Percentiles rank a stretch among this genome's conserved stretches.
Conservation (phyloP, 805 yeast species). For the Sporopachydermia lactativora region DNA sequence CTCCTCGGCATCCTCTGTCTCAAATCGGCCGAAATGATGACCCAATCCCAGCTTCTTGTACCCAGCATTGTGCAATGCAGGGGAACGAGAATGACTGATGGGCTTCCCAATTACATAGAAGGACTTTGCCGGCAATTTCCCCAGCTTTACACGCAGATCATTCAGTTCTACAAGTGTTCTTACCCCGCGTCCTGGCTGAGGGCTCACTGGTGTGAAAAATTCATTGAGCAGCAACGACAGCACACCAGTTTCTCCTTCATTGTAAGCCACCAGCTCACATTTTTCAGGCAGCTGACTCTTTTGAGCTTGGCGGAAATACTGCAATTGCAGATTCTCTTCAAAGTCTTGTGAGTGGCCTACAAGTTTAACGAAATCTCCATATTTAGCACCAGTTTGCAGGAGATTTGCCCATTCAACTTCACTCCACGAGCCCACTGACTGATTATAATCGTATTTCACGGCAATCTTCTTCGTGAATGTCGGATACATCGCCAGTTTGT, state of each 20-base stretch:
- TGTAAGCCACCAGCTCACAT: constrained; percentile 76
- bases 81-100: constrained; percentile 78
- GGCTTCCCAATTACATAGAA: constrained; percentile 76
- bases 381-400: constrained; percentile 48
- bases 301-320: constrained; percentile 49
- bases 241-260: constrained; percentile 66
- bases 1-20: constrained; percentile 45
- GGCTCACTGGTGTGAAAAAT: constrained; percentile 75
- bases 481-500: constrained; percentile 35
- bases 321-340: constrained; percentile 58
- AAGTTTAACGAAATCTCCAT: constrained; percentile 67
- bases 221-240: constrained; percentile 67
- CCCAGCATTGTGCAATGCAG: constrained; percentile 70
- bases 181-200: constrained; percentile 75
- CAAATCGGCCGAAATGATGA: constrained; percentile 50
- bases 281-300: constrained; percentile 17
- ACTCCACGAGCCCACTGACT: constrained; percentile 44
- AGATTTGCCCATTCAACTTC: constrained; percentile 61
- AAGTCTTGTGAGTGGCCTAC: constrained; percentile 61
- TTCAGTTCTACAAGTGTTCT: constrained; percentile 55
- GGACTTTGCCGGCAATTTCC: constrained; percentile 42
- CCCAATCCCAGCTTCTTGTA: constrained; percentile 69
- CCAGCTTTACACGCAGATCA: constrained; percentile 38
- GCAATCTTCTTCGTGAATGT: constrained; percentile 63
- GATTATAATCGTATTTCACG: constrained; percentile 67